A percentile compares a stretch with the other conserved stretches of the same genome.
These are phyloP conservation scores for Puccinia novopanici DNA, from an alignment of 1,284 basidiomycete genomes.

Conservation along the genomic window DNA sequence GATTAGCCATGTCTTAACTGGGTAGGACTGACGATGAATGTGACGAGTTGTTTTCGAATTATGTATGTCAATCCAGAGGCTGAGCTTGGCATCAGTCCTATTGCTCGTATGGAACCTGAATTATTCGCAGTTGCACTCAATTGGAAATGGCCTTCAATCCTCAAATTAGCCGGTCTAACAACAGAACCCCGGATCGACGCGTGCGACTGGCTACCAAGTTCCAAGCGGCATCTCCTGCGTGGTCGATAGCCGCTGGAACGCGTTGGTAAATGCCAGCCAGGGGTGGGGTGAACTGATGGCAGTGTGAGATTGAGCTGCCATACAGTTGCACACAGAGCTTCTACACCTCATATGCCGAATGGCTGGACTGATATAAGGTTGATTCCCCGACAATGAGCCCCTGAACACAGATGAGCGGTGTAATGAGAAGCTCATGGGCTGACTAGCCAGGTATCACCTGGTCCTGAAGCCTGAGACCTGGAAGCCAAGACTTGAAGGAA, in stretches of 20 bases:
- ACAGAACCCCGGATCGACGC: background rate
- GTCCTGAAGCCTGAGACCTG: background rate
- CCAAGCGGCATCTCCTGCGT: background rate
- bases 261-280: background rate
- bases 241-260: background rate
- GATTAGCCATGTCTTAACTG: background rate
- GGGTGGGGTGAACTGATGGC: background rate
- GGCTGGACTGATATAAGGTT: background rate
- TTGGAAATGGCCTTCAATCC: background rate
- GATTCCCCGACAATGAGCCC: background rate
- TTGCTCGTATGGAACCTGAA: background rate
- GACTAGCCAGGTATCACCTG: background rate
- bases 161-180: background rate
- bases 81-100: background rate
- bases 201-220: background rate
- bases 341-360: background rate
- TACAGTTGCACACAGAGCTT: constrained; percentile 18
- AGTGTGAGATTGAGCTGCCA: background rate
- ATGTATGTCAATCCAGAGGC: constrained; percentile 3
- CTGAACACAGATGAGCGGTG: background rate
- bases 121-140: background rate
- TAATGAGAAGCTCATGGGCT: background rate
- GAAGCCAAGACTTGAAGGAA: background rate
- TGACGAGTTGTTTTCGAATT: constrained; percentile 2
- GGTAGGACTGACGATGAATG: background rate